phyloP scores from a whole-genome alignment of 495 filamentous ascomycete genomes.

The Gamarada debralockiae region DNA sequence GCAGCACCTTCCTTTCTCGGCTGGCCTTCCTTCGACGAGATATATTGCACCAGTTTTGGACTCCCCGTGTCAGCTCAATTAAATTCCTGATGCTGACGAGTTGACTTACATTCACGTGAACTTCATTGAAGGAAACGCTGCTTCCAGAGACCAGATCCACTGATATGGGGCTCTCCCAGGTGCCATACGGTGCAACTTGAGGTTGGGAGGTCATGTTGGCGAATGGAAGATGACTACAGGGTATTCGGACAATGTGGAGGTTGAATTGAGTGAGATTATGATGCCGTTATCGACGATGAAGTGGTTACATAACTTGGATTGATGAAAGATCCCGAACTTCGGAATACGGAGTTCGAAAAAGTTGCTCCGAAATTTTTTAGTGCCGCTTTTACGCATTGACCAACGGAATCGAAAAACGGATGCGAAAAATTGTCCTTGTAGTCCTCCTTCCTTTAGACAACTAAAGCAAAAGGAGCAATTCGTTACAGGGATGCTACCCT shows the following conservation, averaged over 20 bases:
- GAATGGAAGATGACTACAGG: no score
- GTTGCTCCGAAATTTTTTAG: no score
- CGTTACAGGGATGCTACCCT: no score
- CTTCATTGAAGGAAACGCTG: conserved; percentile 22
- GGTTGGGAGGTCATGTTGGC: neutral
- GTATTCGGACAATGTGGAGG: neutral
- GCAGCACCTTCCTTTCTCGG: conserved; percentile 30
- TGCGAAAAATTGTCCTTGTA: no score
- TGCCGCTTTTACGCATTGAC: no score
- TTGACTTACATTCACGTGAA: conserved; percentile 27
- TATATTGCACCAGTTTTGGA: conserved; percentile 33
- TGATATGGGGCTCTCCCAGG: conserved; percentile 41
- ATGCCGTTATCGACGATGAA: no score
- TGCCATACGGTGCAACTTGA: conserved; percentile 35
- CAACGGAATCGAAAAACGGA: no score
- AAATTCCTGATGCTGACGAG: neutral
- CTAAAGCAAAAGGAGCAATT: no score
- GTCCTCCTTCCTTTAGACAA: no score
- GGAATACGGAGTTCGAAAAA: no score
- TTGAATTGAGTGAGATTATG: neutral
- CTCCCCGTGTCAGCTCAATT: conserved; percentile 4
- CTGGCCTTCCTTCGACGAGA: conserved; percentile 36
- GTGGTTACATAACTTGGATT: no score
- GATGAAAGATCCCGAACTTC: no score
- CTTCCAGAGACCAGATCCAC: conserved; percentile 32